phyloP scores from a whole-genome alignment of 164 flowering plant species.

The Tetracentron sinense region DNA sequence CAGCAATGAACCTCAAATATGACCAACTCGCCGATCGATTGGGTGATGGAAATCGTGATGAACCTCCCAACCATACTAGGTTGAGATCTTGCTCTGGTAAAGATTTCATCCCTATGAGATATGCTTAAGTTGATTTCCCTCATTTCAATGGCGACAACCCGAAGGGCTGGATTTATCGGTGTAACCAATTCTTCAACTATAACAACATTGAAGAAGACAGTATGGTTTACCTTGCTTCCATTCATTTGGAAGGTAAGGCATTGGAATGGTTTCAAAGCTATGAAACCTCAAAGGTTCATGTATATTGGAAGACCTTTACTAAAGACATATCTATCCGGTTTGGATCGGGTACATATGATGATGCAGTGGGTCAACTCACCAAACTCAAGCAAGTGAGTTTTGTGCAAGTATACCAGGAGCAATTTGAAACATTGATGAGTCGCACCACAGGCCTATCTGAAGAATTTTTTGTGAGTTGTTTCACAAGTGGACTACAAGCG shows the following conservation, averaged over 20 bases:
- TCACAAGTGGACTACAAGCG: slow-evolving; percentile 1
- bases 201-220: not conserved
- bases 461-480: slow-evolving; percentile 6
- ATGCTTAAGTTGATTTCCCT: not conserved
- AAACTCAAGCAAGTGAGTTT: not conserved
- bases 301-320: not conserved
- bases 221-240: slow-evolving; percentile 1
- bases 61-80: not conserved
- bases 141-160: not conserved
- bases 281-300: not conserved
- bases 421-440: slow-evolving; percentile 5
- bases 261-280: not conserved
- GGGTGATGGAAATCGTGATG: not conserved
- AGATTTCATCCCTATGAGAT: not conserved
- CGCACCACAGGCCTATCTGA: not conserved
- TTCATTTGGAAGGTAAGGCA: not conserved
- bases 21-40: not conserved
- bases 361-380: slow-evolving; percentile 1
- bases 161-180: not conserved
- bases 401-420: not conserved
- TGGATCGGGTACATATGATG: not conserved
- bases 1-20: not conserved
- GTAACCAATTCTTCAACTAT: not conserved
- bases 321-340: not conserved
- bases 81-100: not conserved